Conservation (phyloP, 2,329 filamentous ascomycete species). For the Cladosporium colombiae region DNA sequence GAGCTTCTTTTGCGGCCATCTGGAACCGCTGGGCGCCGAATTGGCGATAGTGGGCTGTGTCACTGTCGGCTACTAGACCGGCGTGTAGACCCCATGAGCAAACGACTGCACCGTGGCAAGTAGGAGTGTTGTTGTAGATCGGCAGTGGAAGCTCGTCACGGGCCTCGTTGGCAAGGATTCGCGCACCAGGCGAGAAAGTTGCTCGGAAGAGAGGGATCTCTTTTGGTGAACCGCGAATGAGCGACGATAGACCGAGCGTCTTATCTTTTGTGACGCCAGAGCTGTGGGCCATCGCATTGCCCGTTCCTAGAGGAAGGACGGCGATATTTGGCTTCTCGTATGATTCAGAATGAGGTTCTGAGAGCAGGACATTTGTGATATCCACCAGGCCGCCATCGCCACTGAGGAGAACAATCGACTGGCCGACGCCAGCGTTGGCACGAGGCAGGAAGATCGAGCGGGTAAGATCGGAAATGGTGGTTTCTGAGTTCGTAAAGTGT, state of each 20-base stretch:
- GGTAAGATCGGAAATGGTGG: slow-evolving; percentile 67
- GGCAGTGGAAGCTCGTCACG: slow-evolving; percentile 44
- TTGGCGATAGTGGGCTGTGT: slow-evolving; percentile 76
- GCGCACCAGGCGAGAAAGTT: slow-evolving; percentile 48
- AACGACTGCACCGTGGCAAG: slow-evolving; percentile 73
- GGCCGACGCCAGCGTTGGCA: slow-evolving; percentile 50
- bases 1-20: slow-evolving; percentile 76
- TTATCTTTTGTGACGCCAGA: slow-evolving; percentile 40
- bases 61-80: slow-evolving; percentile 84
- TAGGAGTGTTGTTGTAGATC: slow-evolving; percentile 34
- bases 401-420: slow-evolving; percentile 75
- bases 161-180: slow-evolving; percentile 46
- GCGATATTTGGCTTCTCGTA: slow-evolving; percentile 57
- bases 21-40: slow-evolving; percentile 77
- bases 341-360: slow-evolving; percentile 25
- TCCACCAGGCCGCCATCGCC: slow-evolving; percentile 88
- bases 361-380: slow-evolving; percentile 67
- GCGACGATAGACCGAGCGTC: slow-evolving; percentile 44
- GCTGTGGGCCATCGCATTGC: slow-evolving; percentile 52
- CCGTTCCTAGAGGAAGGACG: slow-evolving; percentile 55
- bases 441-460: slow-evolving; percentile 48
- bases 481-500: slow-evolving; percentile 63
- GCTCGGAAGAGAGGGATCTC: slow-evolving; percentile 47
- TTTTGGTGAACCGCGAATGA: slow-evolving; percentile 38
- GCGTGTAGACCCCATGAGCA: slow-evolving; percentile 90